These are phyloP conservation scores for Stagonosporopsis rhizophila DNA, from an alignment of 2,329 filamentous ascomycete species.

Conservation along the genomic window DNA sequence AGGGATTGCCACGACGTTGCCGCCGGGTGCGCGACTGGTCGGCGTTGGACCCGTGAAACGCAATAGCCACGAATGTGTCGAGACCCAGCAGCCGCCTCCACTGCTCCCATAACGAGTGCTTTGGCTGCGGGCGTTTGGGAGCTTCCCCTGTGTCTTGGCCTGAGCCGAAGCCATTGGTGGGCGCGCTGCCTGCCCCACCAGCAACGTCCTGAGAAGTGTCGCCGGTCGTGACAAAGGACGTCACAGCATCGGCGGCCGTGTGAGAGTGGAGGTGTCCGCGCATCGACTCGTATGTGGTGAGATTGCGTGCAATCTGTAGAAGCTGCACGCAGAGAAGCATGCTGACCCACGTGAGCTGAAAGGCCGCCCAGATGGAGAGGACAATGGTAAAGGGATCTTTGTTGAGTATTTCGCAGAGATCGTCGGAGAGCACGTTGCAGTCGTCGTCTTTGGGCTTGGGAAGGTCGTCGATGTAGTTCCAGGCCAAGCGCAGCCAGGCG, in stretches of 20 bases:
- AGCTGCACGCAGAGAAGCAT: slow-evolving; percentile 97
- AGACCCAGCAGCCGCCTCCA: slow-evolving; percentile 88
- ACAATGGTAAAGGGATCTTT: slow-evolving; percentile 85
- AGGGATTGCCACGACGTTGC: slow-evolving; percentile 73
- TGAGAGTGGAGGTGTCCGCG: slow-evolving; percentile 71
- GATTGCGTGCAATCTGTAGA: slow-evolving; percentile 86
- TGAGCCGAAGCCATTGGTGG: slow-evolving; percentile 66
- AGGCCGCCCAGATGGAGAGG: slow-evolving; percentile 76
- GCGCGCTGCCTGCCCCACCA: slow-evolving; percentile 32
- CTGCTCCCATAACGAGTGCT: slow-evolving; percentile 73
- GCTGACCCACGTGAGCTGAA: slow-evolving; percentile 94
- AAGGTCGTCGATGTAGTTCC: slow-evolving; percentile 72
- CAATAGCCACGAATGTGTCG: slow-evolving; percentile 92
- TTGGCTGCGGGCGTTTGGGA: slow-evolving; percentile 55
- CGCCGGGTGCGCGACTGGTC: slow-evolving; percentile 46
- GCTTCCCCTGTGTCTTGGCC: slow-evolving; percentile 60
- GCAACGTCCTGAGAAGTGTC: slow-evolving; percentile 65
- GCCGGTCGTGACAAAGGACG: slow-evolving; percentile 77
- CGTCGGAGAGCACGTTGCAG: slow-evolving; percentile 79
- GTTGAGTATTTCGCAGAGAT: slow-evolving; percentile 77
- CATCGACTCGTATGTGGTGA: slow-evolving; percentile 98
- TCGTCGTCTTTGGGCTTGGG: slow-evolving; percentile 57
- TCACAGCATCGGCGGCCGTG: slow-evolving; percentile 66
- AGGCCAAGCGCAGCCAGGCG: slow-evolving; percentile 72
- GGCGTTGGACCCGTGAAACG: slow-evolving; percentile 71